Base-by-base conservation (phyloP, 2,329 filamentous ascomycete species). In the Mollisiaceae sp. region DNA sequence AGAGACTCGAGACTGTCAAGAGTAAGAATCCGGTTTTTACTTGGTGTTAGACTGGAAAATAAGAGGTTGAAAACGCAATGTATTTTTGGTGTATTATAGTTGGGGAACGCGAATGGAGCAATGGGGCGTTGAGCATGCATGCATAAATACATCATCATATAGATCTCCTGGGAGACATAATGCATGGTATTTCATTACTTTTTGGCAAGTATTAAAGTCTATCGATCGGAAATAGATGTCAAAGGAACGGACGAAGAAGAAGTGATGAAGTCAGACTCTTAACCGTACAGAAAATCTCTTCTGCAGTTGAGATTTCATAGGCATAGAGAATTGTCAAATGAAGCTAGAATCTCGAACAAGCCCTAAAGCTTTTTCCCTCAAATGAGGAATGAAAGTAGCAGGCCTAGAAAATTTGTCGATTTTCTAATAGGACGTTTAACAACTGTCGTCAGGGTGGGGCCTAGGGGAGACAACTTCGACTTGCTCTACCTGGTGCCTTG, bases 1-100 rank as follows among this genome's bases (percentile, higher is more conserved):
- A 99, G 82, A 85, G 95, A 69, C 81, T 99, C 65, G 95, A 99
- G 82, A 91, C 94, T 66, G 95, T 99, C 68, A 98, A 98, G 84
- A 92, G 89, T 76, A 91, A 91, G 77, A 96, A 97, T 76, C 95
- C 95, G 1, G 93, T 99, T 38, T 99, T 99, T 79, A 97, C 92
- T 54, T 99, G 95, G 92, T 99, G 95, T 82, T 98, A 81, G 35
- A 39, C 35, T 22, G 32, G 54, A 24, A 18, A 39, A 52, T 14
- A 18, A 32, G 27, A 55, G 15, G 47, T 20, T 12, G n/a, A 61
- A 8, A 27, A 32, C 9, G 24, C 22, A 32, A 32, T 24, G 50
- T 24, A 60, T 67, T 38, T 38, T 59, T 54, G 65, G 55, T 50
- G 38, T 41, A 63, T 39, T 38, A 57, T 57, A 57, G 2, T 38